Percentiles rank a stretch among this genome's conserved stretches.
Conservation (phyloP, 768 basidiomycete genomes). For the Suillus subaureus region DNA sequence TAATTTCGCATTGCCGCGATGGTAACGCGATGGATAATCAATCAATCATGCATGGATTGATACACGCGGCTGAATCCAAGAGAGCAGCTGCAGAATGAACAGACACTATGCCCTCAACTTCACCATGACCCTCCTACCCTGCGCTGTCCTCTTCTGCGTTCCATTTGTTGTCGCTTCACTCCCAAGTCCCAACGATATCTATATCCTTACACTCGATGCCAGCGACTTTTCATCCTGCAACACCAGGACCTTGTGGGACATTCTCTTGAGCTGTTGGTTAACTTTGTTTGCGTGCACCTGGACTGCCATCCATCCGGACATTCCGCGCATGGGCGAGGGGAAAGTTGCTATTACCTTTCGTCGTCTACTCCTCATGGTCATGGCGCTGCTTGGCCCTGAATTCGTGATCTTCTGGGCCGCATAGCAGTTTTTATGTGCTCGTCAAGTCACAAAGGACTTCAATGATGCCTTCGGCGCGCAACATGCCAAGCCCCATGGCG, state of each 20-base stretch:
- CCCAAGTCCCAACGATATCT: neutral
- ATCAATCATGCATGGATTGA: no score
- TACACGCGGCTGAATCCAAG: neutral
- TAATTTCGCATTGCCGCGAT: no score
- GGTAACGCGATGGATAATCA: no score
- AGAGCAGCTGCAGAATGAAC: neutral
- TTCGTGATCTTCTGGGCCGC: neutral
- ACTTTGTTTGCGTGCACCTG: conserved; percentile 35
- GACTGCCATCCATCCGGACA: conserved; percentile 34
- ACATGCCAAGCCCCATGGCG: no score
- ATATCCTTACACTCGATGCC: neutral
- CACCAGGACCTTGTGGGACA: conserved; percentile 18
- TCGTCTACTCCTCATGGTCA: conserved; percentile 21
- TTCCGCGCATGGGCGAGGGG: conserved; percentile 23
- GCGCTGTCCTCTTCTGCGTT: neutral
- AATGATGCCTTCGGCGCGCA: neutral
- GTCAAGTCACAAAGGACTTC: neutral
- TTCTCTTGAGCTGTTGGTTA: conserved; percentile 29
- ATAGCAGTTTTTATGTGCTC: conserved; percentile 25
- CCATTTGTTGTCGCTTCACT: neutral
- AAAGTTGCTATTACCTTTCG: conserved; percentile 3
- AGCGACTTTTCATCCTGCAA: neutral
- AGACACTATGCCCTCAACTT: neutral
- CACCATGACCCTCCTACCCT: neutral
- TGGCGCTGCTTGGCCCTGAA: conserved; percentile 13